Base-by-base conservation (phyloP, 768 basidiomycete genomes). In the Tremella mesenterica region DNA sequence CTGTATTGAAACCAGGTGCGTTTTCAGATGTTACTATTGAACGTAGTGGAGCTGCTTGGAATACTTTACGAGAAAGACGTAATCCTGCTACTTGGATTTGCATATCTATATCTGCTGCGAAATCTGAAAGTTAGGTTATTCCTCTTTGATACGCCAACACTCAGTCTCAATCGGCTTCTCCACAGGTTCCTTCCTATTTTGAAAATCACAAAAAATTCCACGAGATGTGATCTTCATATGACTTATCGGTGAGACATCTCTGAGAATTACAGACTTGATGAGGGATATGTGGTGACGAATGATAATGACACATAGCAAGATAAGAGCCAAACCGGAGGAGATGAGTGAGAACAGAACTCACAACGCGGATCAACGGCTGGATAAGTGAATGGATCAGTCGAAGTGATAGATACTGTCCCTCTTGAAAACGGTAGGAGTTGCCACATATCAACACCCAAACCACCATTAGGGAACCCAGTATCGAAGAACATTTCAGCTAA, bases 381-480 rank as follows among this genome's bases (percentile, higher is more conserved):
- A 23, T 41, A 41, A 5, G 38, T 41, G 38, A 41, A 41, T 16
- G 38, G n/a, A 23, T 41, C 38, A 23, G 38, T 16, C 8, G 38
- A 18, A 23, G n/a, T 41, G 14, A 41, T 41, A 4, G 38, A 41
- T 16, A 41, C 38, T 14, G 57, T 59, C 1, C 69, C 69, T 9
- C 67, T 62, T 20, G 54, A 57, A 53, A 71, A 69, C 4, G 67
- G 65, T 10, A 71, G 51, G 18, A 69, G 54, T 53, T 56, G 61
- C 69, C 69, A 71, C 10, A 45, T 48, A 46, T 53, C 52, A 33
- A 44, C 50, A 7, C 55, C 54, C 2, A 56, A 44, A 5, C 52
- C 54, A 13, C 33, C 34, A 26, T 29, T 30, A 18, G 41, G 23
- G 25, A 25, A 27, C n/a, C 34, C 14, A 29, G 36, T 33, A 21